Conservation (phyloP, 2,329 filamentous ascomycete species). For the Sporothrix sp. region DNA sequence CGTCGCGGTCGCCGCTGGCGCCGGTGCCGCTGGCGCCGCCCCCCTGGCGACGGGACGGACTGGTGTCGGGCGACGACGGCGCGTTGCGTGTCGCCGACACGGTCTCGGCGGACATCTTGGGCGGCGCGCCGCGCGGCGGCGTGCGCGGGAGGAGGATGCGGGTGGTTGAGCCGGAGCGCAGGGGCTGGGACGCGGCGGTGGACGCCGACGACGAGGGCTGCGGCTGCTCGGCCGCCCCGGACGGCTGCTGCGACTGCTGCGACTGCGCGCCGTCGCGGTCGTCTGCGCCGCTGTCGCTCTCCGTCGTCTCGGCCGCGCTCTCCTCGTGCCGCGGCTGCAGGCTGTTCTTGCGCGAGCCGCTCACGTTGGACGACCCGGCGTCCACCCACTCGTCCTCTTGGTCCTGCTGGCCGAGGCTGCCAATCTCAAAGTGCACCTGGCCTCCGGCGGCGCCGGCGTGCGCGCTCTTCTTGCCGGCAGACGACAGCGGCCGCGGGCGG, state of each 20-base stretch:
- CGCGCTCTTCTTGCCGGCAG: slow-evolving; percentile 12
- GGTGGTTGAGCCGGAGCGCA: slow-evolving; percentile 5
- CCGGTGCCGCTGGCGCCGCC: slow-evolving; percentile 19
- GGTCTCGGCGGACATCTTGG: slow-evolving; percentile 52
- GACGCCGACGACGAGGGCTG: slow-evolving; percentile 6
- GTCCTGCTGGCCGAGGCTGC: slow-evolving; percentile 29
- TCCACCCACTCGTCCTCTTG: slow-evolving; percentile 57
- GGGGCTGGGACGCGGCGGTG: neutral
- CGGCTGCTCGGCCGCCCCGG: neutral
- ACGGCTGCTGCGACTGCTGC: neutral
- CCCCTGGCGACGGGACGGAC: slow-evolving; percentile 15
- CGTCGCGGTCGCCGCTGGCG: slow-evolving; percentile 35
- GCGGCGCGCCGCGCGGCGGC: slow-evolving; percentile 51
- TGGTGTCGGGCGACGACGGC: slow-evolving; percentile 24
- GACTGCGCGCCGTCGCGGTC: neutral
- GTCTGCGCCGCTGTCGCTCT: neutral
- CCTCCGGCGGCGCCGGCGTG: slow-evolving; percentile 10
- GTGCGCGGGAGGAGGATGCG: slow-evolving; percentile 45
- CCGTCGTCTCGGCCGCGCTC: neutral
- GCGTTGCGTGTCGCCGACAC: slow-evolving; percentile 24
- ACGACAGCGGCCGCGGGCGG: slow-evolving; percentile 15
- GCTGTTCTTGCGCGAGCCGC: slow-evolving; percentile 12
- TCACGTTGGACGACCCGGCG: slow-evolving; percentile 49
- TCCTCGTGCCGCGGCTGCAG: no score
- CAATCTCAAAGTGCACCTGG: slow-evolving; percentile 56